A percentile compares a stretch with the other conserved stretches of the same genome.
Evolutionary conservation across 768 basidiomycete species (phyloP).

Genomic region (Lentinula lateritia): DNA sequence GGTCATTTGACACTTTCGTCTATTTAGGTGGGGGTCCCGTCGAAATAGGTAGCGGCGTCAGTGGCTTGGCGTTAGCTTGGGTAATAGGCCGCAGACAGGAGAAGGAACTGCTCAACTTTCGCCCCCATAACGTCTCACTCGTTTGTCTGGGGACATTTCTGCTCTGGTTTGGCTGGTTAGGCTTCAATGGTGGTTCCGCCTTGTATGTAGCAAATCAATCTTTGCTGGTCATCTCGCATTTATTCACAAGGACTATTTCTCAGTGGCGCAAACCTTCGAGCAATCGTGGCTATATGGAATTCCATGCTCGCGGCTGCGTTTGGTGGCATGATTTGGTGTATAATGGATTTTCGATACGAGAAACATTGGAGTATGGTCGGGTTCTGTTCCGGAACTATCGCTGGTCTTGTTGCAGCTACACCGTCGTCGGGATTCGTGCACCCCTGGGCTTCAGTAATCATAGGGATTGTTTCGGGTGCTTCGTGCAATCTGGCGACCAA

Average conservation of each 20-base stretch:
- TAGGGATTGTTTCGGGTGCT: constrained; percentile 68
- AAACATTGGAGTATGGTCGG: constrained; percentile 87
- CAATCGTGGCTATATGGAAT: constrained; percentile 82
- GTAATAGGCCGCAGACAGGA: constrained; percentile 79
- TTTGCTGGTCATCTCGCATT: neutral
- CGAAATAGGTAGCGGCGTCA: constrained; percentile 81
- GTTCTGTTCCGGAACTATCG: constrained; percentile 85
- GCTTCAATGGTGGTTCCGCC: constrained; percentile 90
- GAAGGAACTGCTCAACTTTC: constrained; percentile 69
- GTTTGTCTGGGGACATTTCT: constrained; percentile 81
- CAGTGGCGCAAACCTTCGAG: constrained; percentile 75
- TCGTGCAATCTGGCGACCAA: constrained; percentile 84
- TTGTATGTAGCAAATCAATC: constrained; percentile 27
- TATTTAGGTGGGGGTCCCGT: constrained; percentile 75
- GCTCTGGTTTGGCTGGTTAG: constrained; percentile 84
- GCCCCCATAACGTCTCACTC: constrained; percentile 83
- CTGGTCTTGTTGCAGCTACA: constrained; percentile 84
- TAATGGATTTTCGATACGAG: constrained; percentile 75
- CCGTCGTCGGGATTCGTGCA: constrained; percentile 81
- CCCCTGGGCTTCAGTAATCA: constrained; percentile 70
- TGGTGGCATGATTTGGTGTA: constrained; percentile 79
- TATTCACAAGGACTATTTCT: neutral
- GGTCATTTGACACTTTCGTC: neutral
- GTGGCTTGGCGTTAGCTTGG: constrained; percentile 82
- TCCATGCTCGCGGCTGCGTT: constrained; percentile 83